Percentiles rank a stretch among this genome's conserved stretches.
These are phyloP conservation scores for Neurospora sp. DNA, from an alignment of 495 filamentous ascomycete genomes.

Conservation along the genomic window DNA sequence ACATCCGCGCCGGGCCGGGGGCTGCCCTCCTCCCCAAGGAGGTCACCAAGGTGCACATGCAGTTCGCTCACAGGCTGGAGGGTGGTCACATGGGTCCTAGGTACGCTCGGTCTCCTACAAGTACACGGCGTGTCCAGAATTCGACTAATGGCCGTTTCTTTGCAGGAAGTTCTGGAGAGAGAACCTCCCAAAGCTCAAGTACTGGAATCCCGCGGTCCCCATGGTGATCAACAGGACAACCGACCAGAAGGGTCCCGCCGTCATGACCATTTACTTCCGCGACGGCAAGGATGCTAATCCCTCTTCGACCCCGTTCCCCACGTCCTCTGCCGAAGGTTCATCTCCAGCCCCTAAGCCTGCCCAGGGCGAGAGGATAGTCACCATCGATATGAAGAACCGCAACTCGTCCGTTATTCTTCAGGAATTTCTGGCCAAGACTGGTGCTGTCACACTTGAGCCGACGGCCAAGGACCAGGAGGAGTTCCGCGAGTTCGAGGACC, in stretches of 20 bases:
- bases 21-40: conserved; percentile 71
- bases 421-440: conserved; percentile 57
- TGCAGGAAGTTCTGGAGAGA: conserved; percentile 76
- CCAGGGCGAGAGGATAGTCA: conserved; percentile 34
- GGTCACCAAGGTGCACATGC: conserved; percentile 73
- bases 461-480: conserved; percentile 51
- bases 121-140: background rate
- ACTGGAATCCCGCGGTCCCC: conserved; percentile 74
- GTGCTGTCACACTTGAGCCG: conserved; percentile 49
- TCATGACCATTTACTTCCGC: conserved; percentile 65
- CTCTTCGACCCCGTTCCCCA: conserved; percentile 1
- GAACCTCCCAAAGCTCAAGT: conserved; percentile 79
- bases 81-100: conserved; percentile 73
- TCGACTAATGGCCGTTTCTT: background rate
- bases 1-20: conserved; percentile 65
- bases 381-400: conserved; percentile 55
- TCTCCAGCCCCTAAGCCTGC: conserved; percentile 31
- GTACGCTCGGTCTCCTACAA: conserved; percentile 29
- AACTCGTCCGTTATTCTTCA: conserved; percentile 55
- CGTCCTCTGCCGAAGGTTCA: conserved; percentile 23
- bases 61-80: conserved; percentile 57
- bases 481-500: conserved; percentile 48
- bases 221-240: conserved; percentile 67
- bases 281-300: conserved; percentile 23
- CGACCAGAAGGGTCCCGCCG: conserved; percentile 49